Evolutionary conservation across 352 stramenopile species (phyloP).

Genomic region (Phytophthora crassamura): DNA sequence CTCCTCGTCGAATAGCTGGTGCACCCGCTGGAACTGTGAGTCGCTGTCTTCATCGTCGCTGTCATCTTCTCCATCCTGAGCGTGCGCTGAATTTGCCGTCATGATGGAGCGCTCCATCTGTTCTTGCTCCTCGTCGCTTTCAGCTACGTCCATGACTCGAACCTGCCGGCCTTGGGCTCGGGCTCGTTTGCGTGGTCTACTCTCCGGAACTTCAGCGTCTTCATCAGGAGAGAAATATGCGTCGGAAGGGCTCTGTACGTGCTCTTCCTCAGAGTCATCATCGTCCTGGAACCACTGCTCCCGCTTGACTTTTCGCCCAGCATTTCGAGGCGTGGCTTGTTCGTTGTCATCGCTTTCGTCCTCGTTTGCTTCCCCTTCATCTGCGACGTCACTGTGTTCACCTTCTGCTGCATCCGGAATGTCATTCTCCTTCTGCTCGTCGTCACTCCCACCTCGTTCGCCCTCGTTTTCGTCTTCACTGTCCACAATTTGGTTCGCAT

Average conservation of each 20-base stretch:
- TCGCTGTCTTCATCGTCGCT: slow-evolving; percentile 16
- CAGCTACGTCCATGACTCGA: slow-evolving; percentile 41
- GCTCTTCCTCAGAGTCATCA: slow-evolving; percentile 42
- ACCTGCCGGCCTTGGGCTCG: slow-evolving; percentile 22
- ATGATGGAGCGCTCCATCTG: slow-evolving; percentile 28
- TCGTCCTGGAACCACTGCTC: slow-evolving; percentile 37
- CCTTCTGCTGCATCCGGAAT: slow-evolving; percentile 12
- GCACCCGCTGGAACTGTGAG: slow-evolving; percentile 20
- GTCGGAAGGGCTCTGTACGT: slow-evolving; percentile 2
- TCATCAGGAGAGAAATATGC: slow-evolving; percentile 1
- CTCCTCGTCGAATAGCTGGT: slow-evolving; percentile 35
- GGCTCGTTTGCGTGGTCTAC: slow-evolving; percentile 28
- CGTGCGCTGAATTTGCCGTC: neutral
- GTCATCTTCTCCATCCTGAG: slow-evolving; percentile 14
- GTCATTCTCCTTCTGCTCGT: slow-evolving; percentile 23
- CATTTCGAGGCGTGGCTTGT: neutral
- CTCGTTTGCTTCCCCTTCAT: slow-evolving; percentile 18
- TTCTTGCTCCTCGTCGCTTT: slow-evolving; percentile 46
- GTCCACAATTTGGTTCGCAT: slow-evolving; percentile 49
- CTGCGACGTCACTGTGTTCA: slow-evolving; percentile 13
- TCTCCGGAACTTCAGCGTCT: neutral
- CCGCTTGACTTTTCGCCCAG: slow-evolving; percentile 27
- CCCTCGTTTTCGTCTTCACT: slow-evolving; percentile 38
- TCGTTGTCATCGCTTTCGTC: slow-evolving; percentile 28
- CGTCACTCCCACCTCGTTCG: slow-evolving; percentile 11